Conservation (phyloP, 441 rosid species). For the Bocquillonia castaneifolia region DNA sequence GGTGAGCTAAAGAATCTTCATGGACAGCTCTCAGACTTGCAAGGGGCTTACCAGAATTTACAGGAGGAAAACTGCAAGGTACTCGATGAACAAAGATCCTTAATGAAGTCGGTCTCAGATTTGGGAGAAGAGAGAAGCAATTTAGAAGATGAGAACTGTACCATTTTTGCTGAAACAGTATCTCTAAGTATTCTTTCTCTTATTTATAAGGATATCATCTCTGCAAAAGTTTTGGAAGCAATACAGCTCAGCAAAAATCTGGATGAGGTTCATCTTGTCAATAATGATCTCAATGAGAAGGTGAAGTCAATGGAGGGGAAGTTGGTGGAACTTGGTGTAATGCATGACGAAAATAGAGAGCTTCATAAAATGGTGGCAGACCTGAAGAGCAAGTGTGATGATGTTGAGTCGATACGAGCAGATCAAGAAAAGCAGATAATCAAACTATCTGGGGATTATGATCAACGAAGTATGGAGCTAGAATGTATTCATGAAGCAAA, state of each 20-base stretch:
- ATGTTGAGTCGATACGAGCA: slow-evolving; percentile 41
- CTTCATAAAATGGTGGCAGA: slow-evolving; percentile 43
- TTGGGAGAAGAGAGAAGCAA: slow-evolving; percentile 44
- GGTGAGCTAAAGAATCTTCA: slow-evolving; percentile 47
- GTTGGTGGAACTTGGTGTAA: slow-evolving; percentile 39
- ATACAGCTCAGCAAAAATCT: slow-evolving; percentile 40
- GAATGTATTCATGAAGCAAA: slow-evolving; percentile 36
- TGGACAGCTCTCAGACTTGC: slow-evolving; percentile 41
- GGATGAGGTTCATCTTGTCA: slow-evolving; percentile 40
- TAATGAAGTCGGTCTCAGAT: slow-evolving; percentile 38
- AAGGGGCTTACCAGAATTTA: slow-evolving; percentile 39
- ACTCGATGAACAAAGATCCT: slow-evolving; percentile 43
- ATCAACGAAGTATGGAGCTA: slow-evolving; percentile 43
- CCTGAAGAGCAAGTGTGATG: slow-evolving; percentile 51
- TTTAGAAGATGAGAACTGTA: slow-evolving; percentile 56
- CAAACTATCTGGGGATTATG: slow-evolving; percentile 47
- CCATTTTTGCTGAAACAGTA: slow-evolving; percentile 42
- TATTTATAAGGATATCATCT: slow-evolving; percentile 44
- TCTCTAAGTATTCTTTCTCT: slow-evolving; percentile 52
- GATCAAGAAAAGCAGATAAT: slow-evolving; percentile 47
- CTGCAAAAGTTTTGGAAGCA: slow-evolving; percentile 43
- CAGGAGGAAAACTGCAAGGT: slow-evolving; percentile 47
- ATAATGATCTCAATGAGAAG: slow-evolving; percentile 53
- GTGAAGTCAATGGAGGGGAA: slow-evolving; percentile 36
- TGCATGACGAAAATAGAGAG: slow-evolving; percentile 43